Base-by-base conservation (phyloP, 1,284 basidiomycete genomes). In the Trichosporon ovoides region DNA sequence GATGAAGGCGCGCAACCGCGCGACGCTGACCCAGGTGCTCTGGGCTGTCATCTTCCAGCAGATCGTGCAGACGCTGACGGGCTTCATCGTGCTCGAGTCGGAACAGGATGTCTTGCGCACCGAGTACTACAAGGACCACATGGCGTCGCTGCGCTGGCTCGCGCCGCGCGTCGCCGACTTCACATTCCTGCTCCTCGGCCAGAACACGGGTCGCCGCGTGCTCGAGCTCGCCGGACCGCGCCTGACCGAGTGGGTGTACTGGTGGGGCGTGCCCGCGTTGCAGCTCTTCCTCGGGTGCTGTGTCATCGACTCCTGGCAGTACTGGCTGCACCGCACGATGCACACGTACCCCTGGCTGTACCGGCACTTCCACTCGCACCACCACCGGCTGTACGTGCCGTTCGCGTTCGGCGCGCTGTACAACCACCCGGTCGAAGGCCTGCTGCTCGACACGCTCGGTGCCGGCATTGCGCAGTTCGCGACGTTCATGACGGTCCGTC, bases 361-460 rank as follows among this genome's bases (percentile, higher is more conserved):
- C 81, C 89, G 86, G 67, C 84, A 89, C 60, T 83, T 98, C 68
- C 96, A 99, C 78, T 92, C 91, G 1, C 87, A 89, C 76, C 96
- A 99, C 75, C 96, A 99, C 77, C 84, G 93, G 10, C 85, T 99
- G 13, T 96, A 98, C 75, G 92, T 96, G 10, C 93, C 96, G 0
- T 98, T 97, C 72, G 92, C 95, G 0, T 99, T 90, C 70, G 96
- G 96, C 20, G 90, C 95, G 12, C 82, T 98, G 5, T 99, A 99
- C 82, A 98, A 98, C 77, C 95, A 98, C 73, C 94, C 94, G 0
- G 68, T 98, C 46, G 96, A 99, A 72, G 94, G 94, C 1, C 87
- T 99, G 68, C 66, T 97, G 1, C 83, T 99, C 63, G 96, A 99
- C 77, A 85, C 87, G 3, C 77, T 89, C 28, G 92, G 95, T 48